Base-by-base conservation (phyloP, 2,329 filamentous ascomycete genomes). In the Macrophomina phaseolina region DNA sequence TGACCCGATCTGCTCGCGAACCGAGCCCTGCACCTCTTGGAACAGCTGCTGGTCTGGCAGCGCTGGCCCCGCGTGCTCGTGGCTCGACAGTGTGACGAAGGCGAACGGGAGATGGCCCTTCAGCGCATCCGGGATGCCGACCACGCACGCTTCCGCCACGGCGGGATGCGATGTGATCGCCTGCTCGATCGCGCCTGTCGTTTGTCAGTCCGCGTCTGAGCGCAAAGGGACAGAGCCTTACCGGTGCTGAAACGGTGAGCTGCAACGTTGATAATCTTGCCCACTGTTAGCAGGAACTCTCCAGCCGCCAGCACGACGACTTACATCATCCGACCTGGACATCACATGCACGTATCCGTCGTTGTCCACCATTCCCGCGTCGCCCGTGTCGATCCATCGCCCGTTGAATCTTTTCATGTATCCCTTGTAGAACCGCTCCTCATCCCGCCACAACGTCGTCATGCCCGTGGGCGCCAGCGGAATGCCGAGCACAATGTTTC, bases 101-200 rank as follows among this genome's bases (percentile, higher is more conserved):
- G 93, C 94, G 74, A 98, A 97, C 0, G 94, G 94, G 5, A 97
- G 85, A 73, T 97, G 93, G 18, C 94, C 94, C 77, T 98, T 98
- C 51, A 97, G 83, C 0, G 87, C 79, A 74, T 97, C 94, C 0
- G 94, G 93, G 66, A 97, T 90, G 49, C 91, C 90, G 34, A 98
- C 89, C 1, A 97, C 91, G 71, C 92, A 93, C 64, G 90, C 91
- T 82, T 97, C 94, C 36, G 90, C 91, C 63, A 97, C 88, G 3
- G 83, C 82, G 0, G 91, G 89, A 75, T 97, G 93, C 0, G 89
- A 89, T 12, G 93, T 90, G 68, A 97, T 91, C 64, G 92, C 94
- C 82, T 97, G 93, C 80, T 97, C 94, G 76, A 97, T 95, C 40
- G 90, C 87, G 60, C 93, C 92, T 92, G 28, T 16, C 45, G n/a